phyloP scores from a whole-genome alignment of 208 protist species.

The Acanthamoeba quina region DNA sequence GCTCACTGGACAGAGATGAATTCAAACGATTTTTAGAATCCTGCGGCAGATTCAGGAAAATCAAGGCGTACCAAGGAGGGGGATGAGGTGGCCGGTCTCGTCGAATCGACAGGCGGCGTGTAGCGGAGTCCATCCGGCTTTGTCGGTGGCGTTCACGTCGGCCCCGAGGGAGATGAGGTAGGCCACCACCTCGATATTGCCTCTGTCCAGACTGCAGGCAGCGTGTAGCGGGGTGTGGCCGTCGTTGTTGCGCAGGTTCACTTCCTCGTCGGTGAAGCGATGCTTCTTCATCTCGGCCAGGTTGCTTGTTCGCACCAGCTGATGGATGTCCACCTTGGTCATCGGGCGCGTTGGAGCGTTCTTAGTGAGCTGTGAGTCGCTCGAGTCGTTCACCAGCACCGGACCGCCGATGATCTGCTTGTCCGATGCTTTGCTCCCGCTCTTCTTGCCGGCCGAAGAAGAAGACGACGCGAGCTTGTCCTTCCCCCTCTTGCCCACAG shows the following conservation, averaged over 20 bases:
- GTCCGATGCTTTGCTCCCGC: neutral
- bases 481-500: constrained; percentile 7
- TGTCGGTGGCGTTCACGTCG: neutral
- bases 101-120: constrained; percentile 22
- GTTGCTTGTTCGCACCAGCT: constrained; percentile 4
- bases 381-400: neutral
- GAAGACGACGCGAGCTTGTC: neutral
- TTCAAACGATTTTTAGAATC: neutral
- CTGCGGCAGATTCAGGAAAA: neutral
- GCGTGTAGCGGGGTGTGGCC: constrained; percentile 30
- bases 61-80: neutral
- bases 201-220: constrained; percentile 17
- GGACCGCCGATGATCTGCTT: constrained; percentile 2
- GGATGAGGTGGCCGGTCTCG: neutral
- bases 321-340: constrained; percentile 39
- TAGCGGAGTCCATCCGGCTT: constrained; percentile 10
- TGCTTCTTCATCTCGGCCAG: constrained; percentile 60
- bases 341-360: constrained; percentile 6
- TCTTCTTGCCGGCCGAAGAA: neutral
- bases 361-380: constrained; percentile 8
- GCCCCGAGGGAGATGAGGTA: constrained; percentile 31
- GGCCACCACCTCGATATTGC: neutral
- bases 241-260: neutral
- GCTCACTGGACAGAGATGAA: neutral
- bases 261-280: constrained; percentile 24